A percentile compares a stretch with the other conserved stretches of the same genome.
These are phyloP conservation scores for Ustilago tritici DNA, from an alignment of 1,284 basidiomycete species.

Conservation along the genomic window DNA sequence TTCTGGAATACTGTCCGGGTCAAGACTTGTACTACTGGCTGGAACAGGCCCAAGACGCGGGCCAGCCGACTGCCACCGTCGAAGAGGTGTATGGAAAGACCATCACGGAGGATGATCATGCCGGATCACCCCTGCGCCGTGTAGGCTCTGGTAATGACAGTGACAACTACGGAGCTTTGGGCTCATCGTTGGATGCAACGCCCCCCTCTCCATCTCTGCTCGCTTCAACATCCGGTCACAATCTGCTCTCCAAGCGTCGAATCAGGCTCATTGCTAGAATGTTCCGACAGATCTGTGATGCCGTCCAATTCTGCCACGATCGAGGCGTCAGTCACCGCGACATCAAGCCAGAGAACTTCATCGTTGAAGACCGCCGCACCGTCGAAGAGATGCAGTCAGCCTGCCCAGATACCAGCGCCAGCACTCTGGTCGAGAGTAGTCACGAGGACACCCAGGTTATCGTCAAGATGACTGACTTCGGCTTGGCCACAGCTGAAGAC, in stretches of 20 bases:
- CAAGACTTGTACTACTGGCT: conserved; percentile 93
- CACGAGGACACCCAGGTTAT: conserved; percentile 71
- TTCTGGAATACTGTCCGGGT: conserved; percentile 93
- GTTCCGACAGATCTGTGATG: conserved; percentile 98
- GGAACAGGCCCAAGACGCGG: conserved; percentile 73
- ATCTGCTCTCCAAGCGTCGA: conserved; percentile 85
- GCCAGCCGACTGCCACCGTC: conserved; percentile 33
- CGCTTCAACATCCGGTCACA: conserved; percentile 78
- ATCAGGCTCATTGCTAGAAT: conserved; percentile 92
- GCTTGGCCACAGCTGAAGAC: conserved; percentile 87
- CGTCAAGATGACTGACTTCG: conserved; percentile 97
- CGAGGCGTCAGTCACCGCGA: conserved; percentile 93
- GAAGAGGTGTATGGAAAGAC: conserved; percentile 17
- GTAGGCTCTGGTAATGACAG: not conserved
- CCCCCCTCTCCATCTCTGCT: conserved; percentile 94
- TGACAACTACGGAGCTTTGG: conserved; percentile 23
- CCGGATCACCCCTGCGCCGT: not conserved
- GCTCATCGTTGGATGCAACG: conserved; percentile 51
- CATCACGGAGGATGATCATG: conserved; percentile 3
- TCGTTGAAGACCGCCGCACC: conserved; percentile 68
- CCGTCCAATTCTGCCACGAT: conserved; percentile 94
- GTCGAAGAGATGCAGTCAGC: conserved; percentile 44
- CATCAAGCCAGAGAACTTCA: conserved; percentile 84
- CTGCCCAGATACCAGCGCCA: conserved; percentile 75
- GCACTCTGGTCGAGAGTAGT: conserved; percentile 71